Evolutionary conservation across 768 basidiomycete species (phyloP), one percentile per base, ranked within the genome.

Genomic region (Pisolithus tinctorius): DNA sequence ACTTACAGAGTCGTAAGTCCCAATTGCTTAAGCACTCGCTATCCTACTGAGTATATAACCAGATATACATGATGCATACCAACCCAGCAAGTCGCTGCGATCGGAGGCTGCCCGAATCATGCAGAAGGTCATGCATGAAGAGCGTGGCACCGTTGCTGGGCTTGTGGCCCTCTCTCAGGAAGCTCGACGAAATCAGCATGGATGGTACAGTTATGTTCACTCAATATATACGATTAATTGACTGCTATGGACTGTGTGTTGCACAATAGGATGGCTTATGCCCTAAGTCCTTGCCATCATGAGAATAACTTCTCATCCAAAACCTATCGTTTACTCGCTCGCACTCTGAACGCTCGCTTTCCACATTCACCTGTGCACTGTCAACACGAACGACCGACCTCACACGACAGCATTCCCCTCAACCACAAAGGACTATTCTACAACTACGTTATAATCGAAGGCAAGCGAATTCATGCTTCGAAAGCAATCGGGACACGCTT

Each of bases 121-220:
- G 51, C 37, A 47, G 7, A 52, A 52, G 40, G 60, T 65, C 10
- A 52, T 59, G 0, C 53, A 52, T 10, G 61, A 67, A 41, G 59
- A 66, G 36, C 56, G 55, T 14, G 61, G 66, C 6, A 68, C 63
- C 20, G 48, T 61, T 14, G 47, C 51, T 29, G 51, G 46, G 16
- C 41, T 53, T 10, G 20, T 54, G 48, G 42, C 44, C 14, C 40
- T 61, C n/a, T 50, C 54, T 7, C 48, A 58, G 10, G 60, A 68
- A 68, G 5, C 58, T 68, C 6, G 63, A 66, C 34, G 41, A 56
- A 4, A 55, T 47, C 2, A 50, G 52, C 4, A 39, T 47, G 20
- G 60, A 65, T 51, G 61, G 64, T 62, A 52, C 6, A 58, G n/a
- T n/a, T n/a, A n/a, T n/a, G n/a, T n/a, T n/a, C n/a, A n/a, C n/a